These are phyloP conservation scores for Manihot esculenta DNA, from an alignment of 441 rosid genomes.

Conservation along the genomic window DNA sequence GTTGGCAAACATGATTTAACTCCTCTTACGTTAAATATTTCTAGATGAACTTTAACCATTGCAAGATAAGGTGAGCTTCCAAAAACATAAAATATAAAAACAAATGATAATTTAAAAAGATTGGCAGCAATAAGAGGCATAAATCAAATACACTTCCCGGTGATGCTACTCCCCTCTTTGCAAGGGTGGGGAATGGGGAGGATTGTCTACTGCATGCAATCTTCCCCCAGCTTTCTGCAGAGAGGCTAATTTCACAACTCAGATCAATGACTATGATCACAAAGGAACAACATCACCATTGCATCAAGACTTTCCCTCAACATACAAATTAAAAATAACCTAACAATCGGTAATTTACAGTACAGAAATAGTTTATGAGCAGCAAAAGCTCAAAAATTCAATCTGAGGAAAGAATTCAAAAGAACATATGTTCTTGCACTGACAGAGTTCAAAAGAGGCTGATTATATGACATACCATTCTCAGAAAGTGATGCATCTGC, in stretches of 20 bases:
- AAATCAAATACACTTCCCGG: too few species aligned
- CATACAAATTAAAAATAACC: background rate
- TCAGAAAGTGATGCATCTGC: constrained; percentile 31
- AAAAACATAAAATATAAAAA: constrained; percentile 9
- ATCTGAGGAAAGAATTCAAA: background rate
- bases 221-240: too few species aligned
- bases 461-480: constrained; percentile 30
- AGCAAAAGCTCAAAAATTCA: background rate
- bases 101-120: background rate
- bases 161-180: too few species aligned
- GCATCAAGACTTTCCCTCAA: too few species aligned
- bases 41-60: background rate
- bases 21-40: background rate
- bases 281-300: too few species aligned
- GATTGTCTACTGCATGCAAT: too few species aligned
- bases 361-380: constrained; percentile 5
- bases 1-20: background rate
- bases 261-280: too few species aligned
- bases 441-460: background rate
- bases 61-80: constrained; percentile 2
- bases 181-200: too few species aligned
- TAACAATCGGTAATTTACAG: background rate
- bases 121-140: background rate
- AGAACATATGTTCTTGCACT: background rate
- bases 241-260: too few species aligned